A percentile compares a stretch with the other conserved stretches of the same genome.
These are phyloP conservation scores for Starmerella lactis-condensi DNA, from an alignment of 805 yeast species.

Conservation along the genomic window DNA sequence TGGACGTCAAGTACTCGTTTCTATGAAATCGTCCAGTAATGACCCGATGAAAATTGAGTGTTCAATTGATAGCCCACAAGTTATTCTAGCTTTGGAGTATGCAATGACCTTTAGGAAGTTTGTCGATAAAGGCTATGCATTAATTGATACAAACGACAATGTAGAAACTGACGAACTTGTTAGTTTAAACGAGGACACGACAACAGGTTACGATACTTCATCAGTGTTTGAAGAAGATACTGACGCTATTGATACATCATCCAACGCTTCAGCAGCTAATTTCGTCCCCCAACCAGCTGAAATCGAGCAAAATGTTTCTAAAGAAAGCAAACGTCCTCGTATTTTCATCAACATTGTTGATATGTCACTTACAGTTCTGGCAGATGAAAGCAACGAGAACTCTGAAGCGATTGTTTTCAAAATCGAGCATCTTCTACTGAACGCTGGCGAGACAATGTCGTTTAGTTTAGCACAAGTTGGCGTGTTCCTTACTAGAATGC, in stretches of 20 bases:
- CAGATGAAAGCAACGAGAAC: conserved; percentile 48
- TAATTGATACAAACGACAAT: not conserved
- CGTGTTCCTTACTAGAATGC: conserved; percentile 67
- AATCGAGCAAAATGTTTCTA: not conserved
- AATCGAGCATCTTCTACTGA: conserved; percentile 54
- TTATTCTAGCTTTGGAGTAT: conserved; percentile 72
- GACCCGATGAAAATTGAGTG: conserved; percentile 11
- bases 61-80: conserved; percentile 59
- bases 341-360: conserved; percentile 42
- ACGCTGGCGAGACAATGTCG: conserved; percentile 49
- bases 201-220: too few species aligned
- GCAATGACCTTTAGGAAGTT: conserved; percentile 56
- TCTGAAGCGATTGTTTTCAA: conserved; percentile 85
- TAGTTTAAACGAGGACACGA: conserved; percentile 11
- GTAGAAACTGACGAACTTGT: not conserved
- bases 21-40: conserved; percentile 18
- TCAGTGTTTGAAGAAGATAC: not conserved
- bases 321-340: not conserved
- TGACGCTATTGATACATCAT: not conserved
- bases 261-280: not conserved
- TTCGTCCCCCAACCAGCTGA: not conserved
- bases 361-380: conserved; percentile 59
- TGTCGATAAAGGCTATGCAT: conserved; percentile 31
- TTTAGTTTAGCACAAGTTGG: conserved; percentile 64
- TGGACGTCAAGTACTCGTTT: conserved; percentile 53